Evolutionary conservation across 768 basidiomycete species (phyloP).

Genomic region (Podaxis sp.): DNA sequence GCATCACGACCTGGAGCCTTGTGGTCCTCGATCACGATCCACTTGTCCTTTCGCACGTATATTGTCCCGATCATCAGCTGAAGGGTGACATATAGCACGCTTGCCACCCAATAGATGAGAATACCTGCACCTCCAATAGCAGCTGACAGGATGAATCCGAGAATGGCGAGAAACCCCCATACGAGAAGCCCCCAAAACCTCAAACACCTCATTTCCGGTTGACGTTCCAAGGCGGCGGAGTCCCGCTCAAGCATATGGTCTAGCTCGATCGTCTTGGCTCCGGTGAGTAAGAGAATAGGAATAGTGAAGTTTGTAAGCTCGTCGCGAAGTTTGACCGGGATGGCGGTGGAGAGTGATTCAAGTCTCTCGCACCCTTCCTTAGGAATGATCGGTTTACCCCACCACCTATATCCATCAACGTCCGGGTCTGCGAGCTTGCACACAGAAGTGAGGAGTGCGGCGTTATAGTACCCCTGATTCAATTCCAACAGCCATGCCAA

Average conservation of each 20-base stretch:
- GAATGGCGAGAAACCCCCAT: neutral
- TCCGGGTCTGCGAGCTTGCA: conserved; percentile 16
- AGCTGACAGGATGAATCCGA: neutral
- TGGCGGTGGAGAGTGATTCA: conserved; percentile 1
- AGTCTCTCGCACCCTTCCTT: conserved; percentile 10
- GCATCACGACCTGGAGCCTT: conserved; percentile 3
- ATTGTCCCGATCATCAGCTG: conserved; percentile 6
- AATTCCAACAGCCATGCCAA: conserved; percentile 25
- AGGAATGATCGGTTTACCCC: conserved; percentile 2
- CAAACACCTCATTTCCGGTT: neutral
- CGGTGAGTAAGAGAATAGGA: conserved; percentile 11
- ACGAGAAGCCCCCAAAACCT: neutral
- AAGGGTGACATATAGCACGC: neutral
- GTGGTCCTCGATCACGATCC: conserved; percentile 14
- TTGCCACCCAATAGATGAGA: neutral
- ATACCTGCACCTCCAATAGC: neutral
- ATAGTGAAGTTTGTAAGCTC: neutral
- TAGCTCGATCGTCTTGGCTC: conserved; percentile 9
- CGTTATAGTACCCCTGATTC: conserved; percentile 16
- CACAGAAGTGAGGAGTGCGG: conserved; percentile 22
- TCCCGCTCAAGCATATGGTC: conserved; percentile 15
- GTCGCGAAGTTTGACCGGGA: neutral
- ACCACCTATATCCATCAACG: conserved; percentile 9
- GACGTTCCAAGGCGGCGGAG: conserved; percentile 2
- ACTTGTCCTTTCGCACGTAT: conserved; percentile 14